Evolutionary conservation across 768 basidiomycete genomes (phyloP).

Genomic region (Pleurotus sapidus): DNA sequence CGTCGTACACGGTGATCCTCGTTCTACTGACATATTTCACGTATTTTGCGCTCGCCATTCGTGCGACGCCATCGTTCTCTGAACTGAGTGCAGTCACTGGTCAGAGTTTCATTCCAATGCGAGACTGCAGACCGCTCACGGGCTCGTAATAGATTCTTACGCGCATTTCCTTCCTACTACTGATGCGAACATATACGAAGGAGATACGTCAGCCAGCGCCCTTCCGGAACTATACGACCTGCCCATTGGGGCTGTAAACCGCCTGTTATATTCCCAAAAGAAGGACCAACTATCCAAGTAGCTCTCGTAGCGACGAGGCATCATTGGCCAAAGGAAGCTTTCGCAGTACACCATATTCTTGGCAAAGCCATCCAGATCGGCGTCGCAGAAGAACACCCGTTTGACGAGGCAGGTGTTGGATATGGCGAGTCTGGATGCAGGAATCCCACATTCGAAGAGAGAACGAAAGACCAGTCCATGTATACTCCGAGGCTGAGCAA

Average conservation of each 20-base stretch:
- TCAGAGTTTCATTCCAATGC: constrained; percentile 20
- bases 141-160: constrained; percentile 47
- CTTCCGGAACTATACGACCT: constrained; percentile 77
- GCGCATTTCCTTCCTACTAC: constrained; percentile 44
- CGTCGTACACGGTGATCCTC: constrained; percentile 71
- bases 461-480: neutral
- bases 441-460: neutral
- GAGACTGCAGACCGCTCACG: neutral
- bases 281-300: neutral
- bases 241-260: constrained; percentile 78
- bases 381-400: neutral
- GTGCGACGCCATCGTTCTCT: constrained; percentile 66
- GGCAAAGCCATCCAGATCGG: neutral
- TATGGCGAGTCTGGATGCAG: neutral
- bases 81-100: constrained; percentile 69
- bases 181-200: constrained; percentile 46
- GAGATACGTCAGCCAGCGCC: constrained; percentile 40
- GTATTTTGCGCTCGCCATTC: constrained; percentile 75
- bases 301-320: no score
- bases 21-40: constrained; percentile 73
- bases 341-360: neutral
- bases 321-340: constrained; percentile 2
- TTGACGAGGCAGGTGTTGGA: neutral
- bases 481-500: neutral
- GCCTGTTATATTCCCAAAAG: constrained; percentile 49